Evolutionary conservation across 257 asterid genomes (phyloP), one percentile per base, ranked within the genome.

Genomic region (Gentiana macrophylla): DNA sequence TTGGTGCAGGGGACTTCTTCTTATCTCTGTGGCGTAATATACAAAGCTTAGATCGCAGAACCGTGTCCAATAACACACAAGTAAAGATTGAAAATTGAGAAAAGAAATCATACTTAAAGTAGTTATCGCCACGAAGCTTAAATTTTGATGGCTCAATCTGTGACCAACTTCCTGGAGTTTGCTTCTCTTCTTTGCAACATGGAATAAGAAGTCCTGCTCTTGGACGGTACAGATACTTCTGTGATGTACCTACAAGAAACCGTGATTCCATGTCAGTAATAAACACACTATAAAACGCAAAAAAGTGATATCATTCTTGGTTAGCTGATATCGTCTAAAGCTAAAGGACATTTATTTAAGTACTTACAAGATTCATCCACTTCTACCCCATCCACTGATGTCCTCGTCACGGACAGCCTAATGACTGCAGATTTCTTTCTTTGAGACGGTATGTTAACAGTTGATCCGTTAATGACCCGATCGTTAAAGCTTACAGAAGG

Each of bases 1-100:
- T 74, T 12, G 89, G 88, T 35, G 97, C 97, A 49, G 90, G 80
- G 73, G 46, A 46, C 74, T 92, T 88, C 90, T 86, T 92, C 86
- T 85, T 92, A 62, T 92, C 99, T 67, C 99, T 92, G 89, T 73
- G 75, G 67, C 50, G 62, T 36, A 50, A 68, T 57, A 51, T 36
- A 49, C 53, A 46, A 68, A 56, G 47, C 35, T 33, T 41, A 12
- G 33, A 52, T 38, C 53, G 37, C 49, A 48, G 45, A 52, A 32
- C 8, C 34, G 49, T 5, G 49, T 43, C 38, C 2, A 32, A 32
- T 34, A 70, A 59, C 59, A 50, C 50, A 35, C 24, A 13, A 56
- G 47, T 55, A 37, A 7, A 45, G 52, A 44, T 53, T 49, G 53
- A 45, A 1, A 43, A 37, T 53, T 56, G 33, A 56, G 53, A 47